These are phyloP conservation scores for Spiromastix sp. DNA, from an alignment of 2,329 filamentous ascomycete genomes.

Conservation along the genomic window DNA sequence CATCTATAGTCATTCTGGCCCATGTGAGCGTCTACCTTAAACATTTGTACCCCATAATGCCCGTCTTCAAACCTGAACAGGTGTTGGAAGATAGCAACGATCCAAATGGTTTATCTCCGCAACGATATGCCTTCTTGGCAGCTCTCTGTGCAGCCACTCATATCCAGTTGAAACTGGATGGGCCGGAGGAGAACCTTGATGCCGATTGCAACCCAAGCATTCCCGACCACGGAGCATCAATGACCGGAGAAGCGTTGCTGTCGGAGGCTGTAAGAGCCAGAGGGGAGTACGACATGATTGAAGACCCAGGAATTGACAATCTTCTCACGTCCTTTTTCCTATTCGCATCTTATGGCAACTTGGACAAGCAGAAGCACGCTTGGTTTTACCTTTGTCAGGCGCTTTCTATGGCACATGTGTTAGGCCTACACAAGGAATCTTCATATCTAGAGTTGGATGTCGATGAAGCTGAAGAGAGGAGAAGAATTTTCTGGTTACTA, in stretches of 20 bases:
- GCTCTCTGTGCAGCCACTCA: conserved; percentile 34
- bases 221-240: conserved; percentile 46
- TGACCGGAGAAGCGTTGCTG: conserved; percentile 56
- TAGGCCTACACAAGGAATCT: conserved; percentile 34
- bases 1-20: conserved; percentile 24
- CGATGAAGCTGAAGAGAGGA: conserved; percentile 51
- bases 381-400: conserved; percentile 74
- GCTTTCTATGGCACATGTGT: conserved; percentile 49
- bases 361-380: conserved; percentile 64
- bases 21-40: conserved; percentile 33
- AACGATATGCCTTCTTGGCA: conserved; percentile 31
- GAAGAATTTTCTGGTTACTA: conserved; percentile 63
- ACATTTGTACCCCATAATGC: conserved; percentile 35
- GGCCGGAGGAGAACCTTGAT: conserved; percentile 16
- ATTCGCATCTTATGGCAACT: conserved; percentile 60
- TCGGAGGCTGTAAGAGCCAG: conserved; percentile 49
- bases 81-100: conserved; percentile 33
- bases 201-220: conserved; percentile 28
- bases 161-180: conserved; percentile 34
- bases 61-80: conserved; percentile 27
- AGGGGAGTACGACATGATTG: conserved; percentile 29
- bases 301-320: conserved; percentile 29
- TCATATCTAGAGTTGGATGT: conserved; percentile 39
- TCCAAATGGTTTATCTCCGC: conserved; percentile 40
- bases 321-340: conserved; percentile 67